Evolutionary conservation across 306 rosid genomes (phyloP).

Genomic region (Alnus glutinosa): DNA sequence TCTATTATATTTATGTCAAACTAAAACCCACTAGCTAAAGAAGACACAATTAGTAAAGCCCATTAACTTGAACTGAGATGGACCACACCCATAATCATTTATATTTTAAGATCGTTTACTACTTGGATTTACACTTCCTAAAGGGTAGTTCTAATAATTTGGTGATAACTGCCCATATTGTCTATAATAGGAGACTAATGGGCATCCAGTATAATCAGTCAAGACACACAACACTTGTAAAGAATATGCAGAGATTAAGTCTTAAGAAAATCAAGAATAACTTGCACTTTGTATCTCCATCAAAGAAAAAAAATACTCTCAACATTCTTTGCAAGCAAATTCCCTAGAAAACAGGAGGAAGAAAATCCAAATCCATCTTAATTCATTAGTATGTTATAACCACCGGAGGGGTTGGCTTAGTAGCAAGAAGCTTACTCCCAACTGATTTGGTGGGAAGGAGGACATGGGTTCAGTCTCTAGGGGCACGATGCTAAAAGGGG

Average conservation of each 20-base stretch:
- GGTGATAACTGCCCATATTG: neutral
- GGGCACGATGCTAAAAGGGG: too few species aligned
- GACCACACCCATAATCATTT: neutral
- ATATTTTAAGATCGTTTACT: neutral
- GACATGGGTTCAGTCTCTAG: too few species aligned
- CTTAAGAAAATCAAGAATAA: neutral
- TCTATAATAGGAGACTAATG: neutral
- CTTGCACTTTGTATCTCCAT: neutral
- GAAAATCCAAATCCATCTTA: too few species aligned
- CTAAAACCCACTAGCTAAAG: neutral
- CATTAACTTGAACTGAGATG: conserved; percentile 1
- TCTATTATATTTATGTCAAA: neutral
- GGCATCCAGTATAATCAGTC: neutral
- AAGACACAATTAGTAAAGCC: neutral
- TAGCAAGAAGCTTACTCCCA: too few species aligned
- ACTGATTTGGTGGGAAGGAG: too few species aligned
- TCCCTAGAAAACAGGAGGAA: too few species aligned
- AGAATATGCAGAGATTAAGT: neutral
- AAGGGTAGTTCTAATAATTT: neutral
- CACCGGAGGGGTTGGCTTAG: too few species aligned
- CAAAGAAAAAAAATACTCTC: neutral
- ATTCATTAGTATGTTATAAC: too few species aligned
- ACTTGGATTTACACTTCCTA: neutral
- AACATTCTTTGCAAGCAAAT: neutral
- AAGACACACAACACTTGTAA: neutral